Conservation (phyloP, 805 yeast species). For the Yarrowia osloensis region DNA sequence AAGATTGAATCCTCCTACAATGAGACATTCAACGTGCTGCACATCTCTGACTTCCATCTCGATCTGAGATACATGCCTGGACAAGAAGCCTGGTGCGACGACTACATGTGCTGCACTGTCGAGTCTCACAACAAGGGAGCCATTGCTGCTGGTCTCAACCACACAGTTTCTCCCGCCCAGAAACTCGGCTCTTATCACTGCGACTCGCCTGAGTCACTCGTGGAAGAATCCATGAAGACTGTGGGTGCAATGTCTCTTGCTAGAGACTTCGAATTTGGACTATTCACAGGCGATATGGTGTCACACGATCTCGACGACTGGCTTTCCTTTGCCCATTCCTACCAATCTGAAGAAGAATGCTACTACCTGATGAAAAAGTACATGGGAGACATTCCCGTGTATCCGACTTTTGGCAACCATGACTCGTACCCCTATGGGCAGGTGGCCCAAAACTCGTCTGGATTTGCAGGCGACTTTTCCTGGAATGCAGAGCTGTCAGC, state of each 20-base stretch:
- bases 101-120: conserved; percentile 61
- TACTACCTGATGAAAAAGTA: neutral
- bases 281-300: neutral
- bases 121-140: conserved; percentile 24
- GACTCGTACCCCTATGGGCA: neutral
- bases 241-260: neutral
- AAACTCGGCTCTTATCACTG: neutral
- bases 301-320: neutral
- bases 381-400: neutral
- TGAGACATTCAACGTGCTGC: conserved; percentile 60
- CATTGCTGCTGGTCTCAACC: neutral
- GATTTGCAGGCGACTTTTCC: neutral
- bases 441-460: neutral
- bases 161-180: neutral
- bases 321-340: neutral
- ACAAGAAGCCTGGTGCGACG: conserved; percentile 51
- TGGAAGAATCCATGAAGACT: neutral
- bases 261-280: neutral
- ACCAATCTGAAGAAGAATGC: neutral
- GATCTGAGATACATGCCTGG: conserved; percentile 52
- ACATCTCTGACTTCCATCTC: conserved; percentile 66
- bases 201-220: neutral
- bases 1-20: conserved; percentile 43
- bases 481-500: neutral
- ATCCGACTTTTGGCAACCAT: neutral